These are phyloP conservation scores for Chimonanthus praecox DNA, from an alignment of 164 flowering plant genomes.

Conservation along the genomic window DNA sequence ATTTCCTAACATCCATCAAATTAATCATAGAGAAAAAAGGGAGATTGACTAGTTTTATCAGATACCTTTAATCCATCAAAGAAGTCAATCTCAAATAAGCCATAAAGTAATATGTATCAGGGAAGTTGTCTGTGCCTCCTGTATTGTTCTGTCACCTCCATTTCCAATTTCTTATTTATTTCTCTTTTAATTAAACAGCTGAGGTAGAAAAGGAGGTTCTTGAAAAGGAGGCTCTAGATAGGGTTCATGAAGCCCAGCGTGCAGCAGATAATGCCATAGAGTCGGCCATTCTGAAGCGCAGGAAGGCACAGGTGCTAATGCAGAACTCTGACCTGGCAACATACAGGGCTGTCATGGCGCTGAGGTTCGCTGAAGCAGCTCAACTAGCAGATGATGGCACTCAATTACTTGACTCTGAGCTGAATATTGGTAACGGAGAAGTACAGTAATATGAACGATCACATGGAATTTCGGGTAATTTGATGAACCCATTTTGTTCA, in stretches of 20 bases:
- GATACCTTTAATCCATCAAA: too few species aligned
- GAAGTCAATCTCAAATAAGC: too few species aligned
- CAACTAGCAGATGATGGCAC: constrained; percentile 23
- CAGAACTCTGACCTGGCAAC: constrained; percentile 62
- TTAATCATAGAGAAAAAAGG: too few species aligned
- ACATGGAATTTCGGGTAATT: neutral
- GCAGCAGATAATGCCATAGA: constrained; percentile 30
- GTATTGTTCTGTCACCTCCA: neutral
- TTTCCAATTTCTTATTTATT: neutral
- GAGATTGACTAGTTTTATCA: too few species aligned
- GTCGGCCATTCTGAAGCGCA: constrained; percentile 47
- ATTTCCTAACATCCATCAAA: too few species aligned
- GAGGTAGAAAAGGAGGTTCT: constrained; percentile 16
- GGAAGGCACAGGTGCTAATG: constrained; percentile 63
- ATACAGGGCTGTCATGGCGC: constrained; percentile 61
- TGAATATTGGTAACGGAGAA: constrained; percentile 1
- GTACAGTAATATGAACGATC: neutral
- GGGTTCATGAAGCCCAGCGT: constrained; percentile 46
- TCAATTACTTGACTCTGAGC: constrained; percentile 17
- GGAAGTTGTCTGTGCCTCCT: neutral
- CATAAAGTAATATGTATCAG: too few species aligned
- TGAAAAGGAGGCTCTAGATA: constrained; percentile 19
- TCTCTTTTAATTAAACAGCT: constrained; percentile 1
- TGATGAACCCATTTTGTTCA: neutral
- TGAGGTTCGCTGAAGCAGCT: constrained; percentile 59